phyloP scores from a whole-genome alignment of 352 stramenopile genomes.

The Elongisporangium prolatum region DNA sequence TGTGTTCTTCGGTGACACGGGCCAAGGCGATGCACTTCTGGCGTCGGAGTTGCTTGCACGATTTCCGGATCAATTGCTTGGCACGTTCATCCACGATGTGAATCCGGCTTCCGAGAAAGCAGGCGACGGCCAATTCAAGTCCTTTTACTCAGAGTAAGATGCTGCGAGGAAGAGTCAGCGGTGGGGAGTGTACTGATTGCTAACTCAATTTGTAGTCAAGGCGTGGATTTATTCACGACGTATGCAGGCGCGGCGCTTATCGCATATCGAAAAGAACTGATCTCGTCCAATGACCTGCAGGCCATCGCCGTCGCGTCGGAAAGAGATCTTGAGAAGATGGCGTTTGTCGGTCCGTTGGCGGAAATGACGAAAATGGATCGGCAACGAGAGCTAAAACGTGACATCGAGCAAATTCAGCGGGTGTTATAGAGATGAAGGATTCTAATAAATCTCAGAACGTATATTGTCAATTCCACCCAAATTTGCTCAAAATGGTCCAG shows the following conservation, averaged over 20 bases:
- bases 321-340: constrained; percentile 42
- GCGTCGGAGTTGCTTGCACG: constrained; percentile 53
- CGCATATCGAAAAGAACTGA: constrained; percentile 54
- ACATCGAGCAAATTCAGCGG: constrained; percentile 28
- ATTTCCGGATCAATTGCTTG: constrained; percentile 60
- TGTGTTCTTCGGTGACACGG: constrained; percentile 82
- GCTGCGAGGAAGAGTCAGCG: neutral
- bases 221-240: constrained; percentile 69
- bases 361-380: constrained; percentile 32
- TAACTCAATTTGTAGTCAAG: constrained; percentile 28
- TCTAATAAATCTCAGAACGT: no score
- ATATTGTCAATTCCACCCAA: no score
- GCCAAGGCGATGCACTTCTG: constrained; percentile 71
- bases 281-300: constrained; percentile 44
- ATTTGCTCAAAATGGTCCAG: no score
- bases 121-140: constrained; percentile 60
- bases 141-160: constrained; percentile 53
- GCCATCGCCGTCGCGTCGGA: constrained; percentile 30
- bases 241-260: constrained; percentile 58
- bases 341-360: constrained; percentile 39
- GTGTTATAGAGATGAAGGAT: constrained; percentile 5
- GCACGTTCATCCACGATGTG: constrained; percentile 79
- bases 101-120: constrained; percentile 47
- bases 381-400: constrained; percentile 31
- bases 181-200: neutral